Conservation (phyloP, 345 rosid species). For the Laguncularia racemosa region DNA sequence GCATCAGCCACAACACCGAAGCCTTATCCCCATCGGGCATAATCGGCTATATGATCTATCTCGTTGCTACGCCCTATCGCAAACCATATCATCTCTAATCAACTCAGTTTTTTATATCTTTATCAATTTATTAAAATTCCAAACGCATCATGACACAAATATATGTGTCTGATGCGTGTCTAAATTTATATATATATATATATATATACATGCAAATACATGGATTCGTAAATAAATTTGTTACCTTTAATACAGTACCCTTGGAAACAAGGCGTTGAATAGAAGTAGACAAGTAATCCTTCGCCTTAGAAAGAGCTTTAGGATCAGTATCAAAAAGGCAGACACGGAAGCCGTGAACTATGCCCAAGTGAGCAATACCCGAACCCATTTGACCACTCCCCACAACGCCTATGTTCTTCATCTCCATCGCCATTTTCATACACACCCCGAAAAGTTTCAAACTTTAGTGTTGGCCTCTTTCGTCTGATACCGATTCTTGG, state of each 20-base stretch:
- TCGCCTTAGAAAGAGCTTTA: conserved; percentile 55
- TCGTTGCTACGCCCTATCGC: too few species aligned
- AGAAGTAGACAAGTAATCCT: conserved; percentile 42
- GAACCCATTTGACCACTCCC: conserved; percentile 98
- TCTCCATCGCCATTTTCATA: conserved; percentile 27
- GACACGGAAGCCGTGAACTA: conserved; percentile 53
- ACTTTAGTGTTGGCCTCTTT: neutral
- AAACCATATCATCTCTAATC: too few species aligned
- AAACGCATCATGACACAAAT: too few species aligned
- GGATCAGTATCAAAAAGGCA: conserved; percentile 59
- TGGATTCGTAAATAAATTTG: neutral
- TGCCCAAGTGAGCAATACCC: conserved; percentile 87
- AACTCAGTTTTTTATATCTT: too few species aligned
- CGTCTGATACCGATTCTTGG: neutral
- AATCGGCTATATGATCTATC: too few species aligned
- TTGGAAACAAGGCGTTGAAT: conserved; percentile 64
- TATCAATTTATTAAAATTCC: neutral
- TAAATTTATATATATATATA: too few species aligned
- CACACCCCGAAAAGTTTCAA: too few species aligned
- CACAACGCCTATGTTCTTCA: conserved; percentile 54
- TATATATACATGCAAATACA: neutral
- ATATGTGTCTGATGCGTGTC: too few species aligned
- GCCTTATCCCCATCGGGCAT: too few species aligned
- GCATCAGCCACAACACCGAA: too few species aligned
- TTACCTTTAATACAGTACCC: conserved; percentile 51